A percentile compares a stretch with the other conserved stretches of the same genome.
Evolutionary conservation across 1,284 basidiomycete genomes (phyloP).

Genomic region (Moesziomyces sp.): DNA sequence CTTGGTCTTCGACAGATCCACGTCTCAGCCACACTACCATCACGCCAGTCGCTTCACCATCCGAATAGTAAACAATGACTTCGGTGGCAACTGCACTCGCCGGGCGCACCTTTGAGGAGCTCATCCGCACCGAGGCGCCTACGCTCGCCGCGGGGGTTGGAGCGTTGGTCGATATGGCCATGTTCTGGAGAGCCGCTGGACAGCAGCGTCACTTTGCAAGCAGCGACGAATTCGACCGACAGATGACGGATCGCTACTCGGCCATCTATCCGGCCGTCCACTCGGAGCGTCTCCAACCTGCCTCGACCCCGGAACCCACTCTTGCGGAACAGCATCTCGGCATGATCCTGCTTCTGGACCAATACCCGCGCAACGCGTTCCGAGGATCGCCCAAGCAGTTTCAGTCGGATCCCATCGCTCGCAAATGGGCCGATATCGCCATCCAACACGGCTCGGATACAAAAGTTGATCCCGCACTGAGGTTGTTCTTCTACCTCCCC

Average conservation of each 20-base stretch:
- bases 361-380: constrained; percentile 38
- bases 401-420: constrained; percentile 18
- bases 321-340: constrained; percentile 30
- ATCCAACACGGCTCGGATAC: constrained; percentile 14
- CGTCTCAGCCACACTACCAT: too few relatives aligned
- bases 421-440: constrained; percentile 35
- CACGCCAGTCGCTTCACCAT: too few relatives aligned
- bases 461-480: constrained; percentile 8
- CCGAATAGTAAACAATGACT: neutral
- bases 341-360: constrained; percentile 41
- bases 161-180: constrained; percentile 30
- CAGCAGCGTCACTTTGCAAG: constrained; percentile 27
- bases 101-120: constrained; percentile 27
- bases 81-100: constrained; percentile 8
- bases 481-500: constrained; percentile 33
- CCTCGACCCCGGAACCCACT: neutral
- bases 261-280: constrained; percentile 21
- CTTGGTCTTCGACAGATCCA: too few relatives aligned
- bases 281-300: constrained; percentile 6
- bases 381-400: constrained; percentile 29
- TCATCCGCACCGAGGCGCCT: constrained; percentile 25
- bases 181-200: constrained; percentile 42
- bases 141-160: constrained; percentile 15
- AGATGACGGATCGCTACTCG: constrained; percentile 25
- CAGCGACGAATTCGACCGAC: constrained; percentile 28